Percentiles rank a stretch among this genome's conserved stretches.
These are phyloP conservation scores for Fusarium illudens DNA, from an alignment of 2,329 filamentous ascomycete species.

Conservation along the genomic window DNA sequence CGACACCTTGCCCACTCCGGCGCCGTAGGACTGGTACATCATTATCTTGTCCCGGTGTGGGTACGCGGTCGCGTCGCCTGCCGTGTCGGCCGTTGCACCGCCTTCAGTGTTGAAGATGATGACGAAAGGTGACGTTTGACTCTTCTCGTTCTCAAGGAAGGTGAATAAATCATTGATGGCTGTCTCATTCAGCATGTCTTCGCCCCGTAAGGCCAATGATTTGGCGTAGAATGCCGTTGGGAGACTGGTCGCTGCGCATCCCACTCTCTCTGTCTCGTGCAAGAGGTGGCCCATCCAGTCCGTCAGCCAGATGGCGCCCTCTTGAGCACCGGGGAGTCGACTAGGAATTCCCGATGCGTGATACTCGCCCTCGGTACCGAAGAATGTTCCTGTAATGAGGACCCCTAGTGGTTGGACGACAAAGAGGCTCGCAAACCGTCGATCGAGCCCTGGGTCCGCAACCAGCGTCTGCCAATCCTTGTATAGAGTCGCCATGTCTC, in stretches of 20 bases:
- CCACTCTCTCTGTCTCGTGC: slow-evolving; percentile 59
- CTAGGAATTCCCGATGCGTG: slow-evolving; percentile 58
- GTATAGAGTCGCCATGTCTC: slow-evolving; percentile 59
- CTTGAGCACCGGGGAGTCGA: slow-evolving; percentile 53
- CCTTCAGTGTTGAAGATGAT: slow-evolving; percentile 70
- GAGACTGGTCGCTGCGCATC: slow-evolving; percentile 56
- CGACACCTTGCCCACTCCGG: slow-evolving; percentile 58
- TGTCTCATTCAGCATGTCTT: slow-evolving; percentile 57
- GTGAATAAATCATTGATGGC: slow-evolving; percentile 60
- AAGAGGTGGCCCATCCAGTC: slow-evolving; percentile 71
- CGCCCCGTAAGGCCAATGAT: slow-evolving; percentile 61
- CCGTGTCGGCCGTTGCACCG: slow-evolving; percentile 66
- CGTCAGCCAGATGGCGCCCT: slow-evolving; percentile 57
- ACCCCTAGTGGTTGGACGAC: slow-evolving; percentile 62
- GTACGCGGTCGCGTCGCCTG: slow-evolving; percentile 66
- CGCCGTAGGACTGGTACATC: slow-evolving; percentile 69
- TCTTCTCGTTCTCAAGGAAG: slow-evolving; percentile 59
- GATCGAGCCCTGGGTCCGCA: slow-evolving; percentile 62
- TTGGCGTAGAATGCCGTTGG: slow-evolving; percentile 65
- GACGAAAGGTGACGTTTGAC: slow-evolving; percentile 65
- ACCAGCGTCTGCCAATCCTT: slow-evolving; percentile 67
- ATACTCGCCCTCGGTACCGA: slow-evolving; percentile 66
- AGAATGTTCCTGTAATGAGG: slow-evolving; percentile 68
- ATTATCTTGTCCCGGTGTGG: slow-evolving; percentile 70
- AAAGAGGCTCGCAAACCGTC: slow-evolving; percentile 66